Evolutionary conservation across 495 filamentous ascomycete genomes (phyloP), one percentile per base, ranked within the genome.

Genomic region (Penicillium paxilli): DNA sequence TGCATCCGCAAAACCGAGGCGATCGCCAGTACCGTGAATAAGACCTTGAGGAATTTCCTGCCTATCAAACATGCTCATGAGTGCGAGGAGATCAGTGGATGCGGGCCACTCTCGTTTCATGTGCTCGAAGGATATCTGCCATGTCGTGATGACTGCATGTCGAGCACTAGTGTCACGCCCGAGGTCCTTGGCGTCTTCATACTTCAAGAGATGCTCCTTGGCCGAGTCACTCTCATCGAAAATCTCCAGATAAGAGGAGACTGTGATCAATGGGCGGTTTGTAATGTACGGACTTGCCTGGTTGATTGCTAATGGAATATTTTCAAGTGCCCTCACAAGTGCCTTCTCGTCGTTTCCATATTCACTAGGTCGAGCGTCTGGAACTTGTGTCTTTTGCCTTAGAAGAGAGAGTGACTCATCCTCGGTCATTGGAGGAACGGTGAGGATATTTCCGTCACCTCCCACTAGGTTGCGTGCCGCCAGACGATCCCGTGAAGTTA

Each of bases 41-140:
- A 75, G 55, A 24, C 47, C 45, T 25, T 66, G 52, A 4, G 68
- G 61, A 46, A 78, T 76, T 24, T 61, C 67, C 56, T 73, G 66
- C 40, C 66, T 62, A 54, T 77, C 70, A 45, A 77, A 76, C 44
- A 79, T 63, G 45, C 69, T 71, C 69, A 77, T 78, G 0, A 78
- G 55, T 6, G 73, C 64, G 20, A 77, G 52, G 2, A 80, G 52
- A 19, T 72, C 55, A 1, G 67, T 61, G 1, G 75, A 67, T 21
- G 63, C 53, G 0, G 54, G 60, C 38, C 49, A 28, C 30, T 63
- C 61, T 4, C 60, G 50, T 1, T 41, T 45, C 9, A 82, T 73
- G 8, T 76, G 69, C 10, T 76, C 63, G 52, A 80, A 81, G 0
- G 76, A 77, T n/a, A 81, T 62, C 49, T 68, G 49, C 75, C 73